Percentiles rank a stretch among this genome's conserved stretches.
phyloP scores from a whole-genome alignment of 1,139 yeast species.

The Debaryomyces subglobosus region DNA sequence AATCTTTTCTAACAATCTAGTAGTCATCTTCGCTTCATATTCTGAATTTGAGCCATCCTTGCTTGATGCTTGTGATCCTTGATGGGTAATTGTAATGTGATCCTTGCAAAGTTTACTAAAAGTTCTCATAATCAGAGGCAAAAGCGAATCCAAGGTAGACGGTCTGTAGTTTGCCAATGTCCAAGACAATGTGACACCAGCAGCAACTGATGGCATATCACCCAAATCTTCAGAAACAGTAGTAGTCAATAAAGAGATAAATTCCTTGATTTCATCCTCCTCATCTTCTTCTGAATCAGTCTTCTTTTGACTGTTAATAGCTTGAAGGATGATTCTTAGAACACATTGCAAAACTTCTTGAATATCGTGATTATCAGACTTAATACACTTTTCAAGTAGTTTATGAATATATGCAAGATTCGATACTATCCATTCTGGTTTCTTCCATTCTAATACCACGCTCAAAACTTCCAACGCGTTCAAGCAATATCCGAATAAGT shows the following conservation, averaged over 20 bases:
- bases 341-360: conserved; percentile 83
- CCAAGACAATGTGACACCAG: conserved; percentile 88
- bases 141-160: conserved; percentile 67
- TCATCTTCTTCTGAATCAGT: conserved; percentile 51
- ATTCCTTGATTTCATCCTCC: conserved; percentile 62
- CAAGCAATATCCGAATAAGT: conserved; percentile 71
- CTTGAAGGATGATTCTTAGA: conserved; percentile 62
- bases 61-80: conserved; percentile 40
- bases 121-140: conserved; percentile 80
- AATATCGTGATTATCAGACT: conserved; percentile 81
- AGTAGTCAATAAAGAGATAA: conserved; percentile 61
- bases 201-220: conserved; percentile 81
- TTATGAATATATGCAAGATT: conserved; percentile 70
- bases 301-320: conserved; percentile 51
- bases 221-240: conserved; percentile 85
- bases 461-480: conserved; percentile 90
- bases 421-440: conserved; percentile 73
- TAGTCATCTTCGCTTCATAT: conserved; percentile 77
- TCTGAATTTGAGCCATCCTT: conserved; percentile 47
- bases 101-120: conserved; percentile 89
- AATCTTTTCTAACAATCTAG: conserved; percentile 73
- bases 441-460: conserved; percentile 81
- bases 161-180: conserved; percentile 78
- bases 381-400: conserved; percentile 78
- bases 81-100: conserved; percentile 73